Evolutionary conservation across 352 stramenopile species (phyloP), one percentile per base, ranked within the genome.

Genomic region (Saprolegnia parasitica): DNA sequence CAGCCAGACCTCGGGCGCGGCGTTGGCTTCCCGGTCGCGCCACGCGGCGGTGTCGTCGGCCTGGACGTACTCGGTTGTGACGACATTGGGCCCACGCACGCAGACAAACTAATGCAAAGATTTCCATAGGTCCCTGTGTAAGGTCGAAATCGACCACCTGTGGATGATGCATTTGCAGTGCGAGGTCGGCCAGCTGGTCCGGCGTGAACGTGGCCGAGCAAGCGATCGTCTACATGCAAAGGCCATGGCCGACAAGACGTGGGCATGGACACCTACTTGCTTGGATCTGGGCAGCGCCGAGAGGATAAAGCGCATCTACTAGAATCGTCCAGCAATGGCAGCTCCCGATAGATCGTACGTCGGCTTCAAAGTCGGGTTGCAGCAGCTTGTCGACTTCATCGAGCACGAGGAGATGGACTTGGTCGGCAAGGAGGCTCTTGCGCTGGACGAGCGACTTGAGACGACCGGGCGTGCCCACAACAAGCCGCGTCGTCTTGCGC

Each of bases 351-450:
- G n/a, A 47, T 20, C 45, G 42, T 68, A 91, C 81, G 73, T 90
- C 81, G n/a, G 76, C 67, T n/a, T 81, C 67, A 46, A 91, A 93
- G 46, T 91, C 83, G 23, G 65, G 56, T 47, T 76, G 72, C 32
- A 93, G 74, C n/a, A 93, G 74, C 62, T 92, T 92, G 76, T 93
- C 86, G 18, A 90, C 84, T 76, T 93, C 84, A 46, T 93, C 86
- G n/a, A 93, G 61, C 18, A 91, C 77, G 8, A 93, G 62, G 52
- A 93, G 63, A 20, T 82, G 77, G 66, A 92, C 78, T 5, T 75
- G 61, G 56, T 77, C 77, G 37, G 78, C 81, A 13, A 61, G 71
- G 16, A 92, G 72, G 20, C 78, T 67, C 24, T 80, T 74, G 37
- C 88, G 78, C 49, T 87, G 78, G 15, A 93, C 77, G 16, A 93